phyloP scores from a whole-genome alignment of 257 asterid genomes.

The Petrea volubilis region DNA sequence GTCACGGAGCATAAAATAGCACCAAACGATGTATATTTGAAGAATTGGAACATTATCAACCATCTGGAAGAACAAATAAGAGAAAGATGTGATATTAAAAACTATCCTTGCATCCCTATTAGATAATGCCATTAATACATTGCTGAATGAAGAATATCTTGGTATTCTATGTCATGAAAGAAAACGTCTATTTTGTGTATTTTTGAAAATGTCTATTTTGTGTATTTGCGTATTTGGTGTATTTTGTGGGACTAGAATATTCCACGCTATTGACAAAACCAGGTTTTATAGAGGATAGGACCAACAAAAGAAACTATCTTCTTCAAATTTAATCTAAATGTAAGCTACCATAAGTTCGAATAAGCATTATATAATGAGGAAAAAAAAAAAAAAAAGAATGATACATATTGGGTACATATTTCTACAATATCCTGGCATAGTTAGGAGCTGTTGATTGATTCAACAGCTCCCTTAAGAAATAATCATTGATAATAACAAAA shows the following conservation, averaged over 20 bases:
- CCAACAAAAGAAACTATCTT: not conserved
- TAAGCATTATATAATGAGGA: not conserved
- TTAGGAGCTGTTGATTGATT: not conserved
- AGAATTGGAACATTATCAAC: conserved; percentile 87
- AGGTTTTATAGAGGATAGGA: not conserved
- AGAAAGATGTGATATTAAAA: conserved; percentile 8
- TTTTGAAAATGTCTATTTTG: not conserved
- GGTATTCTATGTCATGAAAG: not conserved
- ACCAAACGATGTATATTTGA: conserved; percentile 99
- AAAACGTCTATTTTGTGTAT: not conserved
- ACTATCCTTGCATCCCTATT: not conserved
- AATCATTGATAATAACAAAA: not conserved
- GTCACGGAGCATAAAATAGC: conserved; percentile 93
- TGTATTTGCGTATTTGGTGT: not conserved
- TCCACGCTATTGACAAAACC: not conserved
- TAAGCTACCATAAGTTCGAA: not conserved
- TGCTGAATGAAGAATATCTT: not conserved
- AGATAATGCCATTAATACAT: not conserved
- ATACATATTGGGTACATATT: not conserved
- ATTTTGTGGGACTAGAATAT: not conserved
- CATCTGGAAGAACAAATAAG: conserved; percentile 54
- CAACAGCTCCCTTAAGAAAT: not conserved
- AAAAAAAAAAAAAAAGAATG: not conserved
- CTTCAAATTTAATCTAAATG: not conserved
- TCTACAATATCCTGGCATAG: not conserved